phyloP scores from a whole-genome alignment of 2,329 filamentous ascomycete species.

The Neonectria faginata region DNA sequence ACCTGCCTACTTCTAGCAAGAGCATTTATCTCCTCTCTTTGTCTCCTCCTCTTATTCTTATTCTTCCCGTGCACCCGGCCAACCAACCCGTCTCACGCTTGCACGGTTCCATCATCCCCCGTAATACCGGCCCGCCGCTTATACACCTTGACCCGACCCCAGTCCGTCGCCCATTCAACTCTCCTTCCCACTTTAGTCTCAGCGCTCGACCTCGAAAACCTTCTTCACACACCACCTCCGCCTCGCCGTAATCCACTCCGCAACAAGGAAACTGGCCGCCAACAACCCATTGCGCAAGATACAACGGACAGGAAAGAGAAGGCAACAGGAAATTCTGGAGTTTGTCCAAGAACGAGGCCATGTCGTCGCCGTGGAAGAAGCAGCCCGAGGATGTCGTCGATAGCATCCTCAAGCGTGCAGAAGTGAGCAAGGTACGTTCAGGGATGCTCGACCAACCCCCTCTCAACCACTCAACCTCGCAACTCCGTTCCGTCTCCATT shows the following conservation, averaged over 20 bases:
- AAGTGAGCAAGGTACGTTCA: constrained; percentile 77
- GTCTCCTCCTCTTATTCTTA: background rate
- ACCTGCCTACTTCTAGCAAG: background rate
- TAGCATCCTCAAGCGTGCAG: constrained; percentile 77
- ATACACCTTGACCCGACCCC: constrained; percentile 20
- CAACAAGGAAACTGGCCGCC: constrained; percentile 10
- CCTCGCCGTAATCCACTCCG: constrained; percentile 9
- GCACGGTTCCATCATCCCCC: constrained; percentile 24
- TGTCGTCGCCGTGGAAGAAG: constrained; percentile 72
- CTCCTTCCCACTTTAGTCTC: constrained; percentile 30
- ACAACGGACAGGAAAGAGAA: background rate
- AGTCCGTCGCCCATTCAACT: constrained; percentile 27
- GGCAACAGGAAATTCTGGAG: constrained; percentile 35
- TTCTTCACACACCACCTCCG: constrained; percentile 25
- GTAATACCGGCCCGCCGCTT: constrained; percentile 16
- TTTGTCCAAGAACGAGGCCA: constrained; percentile 48
- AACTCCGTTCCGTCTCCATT: constrained; percentile 7
- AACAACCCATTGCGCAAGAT: constrained; percentile 16
- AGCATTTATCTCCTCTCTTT: constrained; percentile 10
- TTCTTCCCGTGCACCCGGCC: constrained; percentile 34
- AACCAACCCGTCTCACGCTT: constrained; percentile 34
- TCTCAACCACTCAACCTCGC: background rate
- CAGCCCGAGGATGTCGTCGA: constrained; percentile 74
- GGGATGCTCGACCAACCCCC: constrained; percentile 21
- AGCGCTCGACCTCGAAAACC: constrained; percentile 27